These are phyloP conservation scores for Fraxinus latifolia DNA, from an alignment of 305 asterid species.

Conservation along the genomic window DNA sequence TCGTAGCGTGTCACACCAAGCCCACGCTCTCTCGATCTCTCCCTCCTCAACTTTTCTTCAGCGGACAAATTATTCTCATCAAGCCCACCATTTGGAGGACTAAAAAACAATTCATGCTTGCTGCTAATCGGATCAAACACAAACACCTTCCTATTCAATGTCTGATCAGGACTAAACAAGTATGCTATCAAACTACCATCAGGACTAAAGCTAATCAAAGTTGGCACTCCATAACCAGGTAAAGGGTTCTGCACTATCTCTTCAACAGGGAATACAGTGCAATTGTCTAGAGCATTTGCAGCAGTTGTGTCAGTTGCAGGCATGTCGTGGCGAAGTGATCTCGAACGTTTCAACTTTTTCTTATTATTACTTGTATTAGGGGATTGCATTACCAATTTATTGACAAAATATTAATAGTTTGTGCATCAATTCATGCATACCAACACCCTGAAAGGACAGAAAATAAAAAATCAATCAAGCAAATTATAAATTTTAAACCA, in stretches of 20 bases:
- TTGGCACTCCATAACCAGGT: constrained; percentile 74
- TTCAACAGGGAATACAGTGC: constrained; percentile 62
- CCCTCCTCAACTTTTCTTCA: constrained; percentile 88
- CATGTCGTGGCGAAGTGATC: constrained; percentile 55
- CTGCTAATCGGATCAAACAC: constrained; percentile 59
- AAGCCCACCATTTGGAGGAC: constrained; percentile 90
- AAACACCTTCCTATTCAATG: constrained; percentile 60
- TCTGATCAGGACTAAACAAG: constrained; percentile 68
- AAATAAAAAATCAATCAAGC: constrained; percentile 1
- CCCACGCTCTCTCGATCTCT: constrained; percentile 89
- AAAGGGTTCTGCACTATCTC: constrained; percentile 81
- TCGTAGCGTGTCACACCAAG: constrained; percentile 90
- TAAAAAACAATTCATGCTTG: constrained; percentile 62
- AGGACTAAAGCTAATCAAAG: constrained; percentile 76
- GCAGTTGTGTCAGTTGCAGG: constrained; percentile 56
- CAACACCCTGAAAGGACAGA: constrained; percentile 31
- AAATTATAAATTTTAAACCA: neutral
- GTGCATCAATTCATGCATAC: constrained; percentile 32
- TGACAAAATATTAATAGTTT: constrained; percentile 32
- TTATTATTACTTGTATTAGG: constrained; percentile 32
- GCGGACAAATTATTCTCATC: constrained; percentile 80
- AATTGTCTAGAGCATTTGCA: constrained; percentile 49
- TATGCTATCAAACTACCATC: constrained; percentile 71
- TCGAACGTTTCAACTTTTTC: constrained; percentile 53
- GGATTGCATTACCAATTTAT: constrained; percentile 66